Base-by-base conservation (phyloP, 345 rosid species). In the Balakata baccata region DNA sequence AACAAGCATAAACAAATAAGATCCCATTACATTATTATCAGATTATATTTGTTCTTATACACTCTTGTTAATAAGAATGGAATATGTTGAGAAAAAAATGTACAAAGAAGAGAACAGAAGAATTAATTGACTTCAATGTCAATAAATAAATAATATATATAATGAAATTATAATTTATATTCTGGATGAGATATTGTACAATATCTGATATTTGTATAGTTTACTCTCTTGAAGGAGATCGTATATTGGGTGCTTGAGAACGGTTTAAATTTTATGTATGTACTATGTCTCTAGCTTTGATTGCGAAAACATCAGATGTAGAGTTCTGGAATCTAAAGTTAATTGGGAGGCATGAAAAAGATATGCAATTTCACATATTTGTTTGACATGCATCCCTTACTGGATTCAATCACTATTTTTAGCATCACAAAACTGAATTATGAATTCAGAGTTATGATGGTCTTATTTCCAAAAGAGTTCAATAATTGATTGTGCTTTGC, bases 401-500 rank as follows among this genome's bases (percentile, higher is more conserved):
- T 4, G 38, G 43, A 10, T 47, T 34, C 16, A 45, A 18, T 45
- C 1, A 37, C 57, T 71, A 39, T 46, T 46, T 70, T 11, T 18
- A 47, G 13, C 57, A 25, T 71, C 54, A 43, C 20, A 50, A 14
- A 71, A n/a, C 57, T 62, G 14, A 71, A 59, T 46, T 23, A 60
- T 51, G 3, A 49, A 12, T 22, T 13, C 10, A 62, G 46, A 62
- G 23, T 18, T 54, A 0, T 54, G 59, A 54, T 54, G n/a, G 10
- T 6, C 10, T 54, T 51, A 11, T n/a, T 58, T 11, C 5, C 41
- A 63, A 7, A 39, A 41, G 68, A n/a, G 50, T 20, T 47, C 3
- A 23, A 16, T 49, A 13, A 23, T 29, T 16, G 58, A 50, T 46
- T 67, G 18, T 67, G 38, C 52, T 45, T 66, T 66, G 50, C n/a